A percentile compares a stretch with the other conserved stretches of the same genome.
phyloP scores from a whole-genome alignment of 768 basidiomycete species.

The Aureoboletus auriporus region DNA sequence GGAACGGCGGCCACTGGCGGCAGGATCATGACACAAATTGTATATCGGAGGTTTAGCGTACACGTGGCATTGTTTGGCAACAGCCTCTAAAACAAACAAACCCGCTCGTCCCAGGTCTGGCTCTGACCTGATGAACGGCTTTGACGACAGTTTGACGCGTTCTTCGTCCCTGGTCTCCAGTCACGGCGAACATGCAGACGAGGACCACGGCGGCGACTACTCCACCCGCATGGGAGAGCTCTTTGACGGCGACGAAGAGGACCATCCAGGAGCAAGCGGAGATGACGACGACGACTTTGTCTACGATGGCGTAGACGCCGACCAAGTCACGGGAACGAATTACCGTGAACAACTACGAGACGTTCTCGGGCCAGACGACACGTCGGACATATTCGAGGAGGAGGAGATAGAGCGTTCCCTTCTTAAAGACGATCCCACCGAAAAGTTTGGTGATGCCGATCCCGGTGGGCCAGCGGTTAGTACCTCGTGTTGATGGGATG shows the following conservation, averaged over 20 bases:
- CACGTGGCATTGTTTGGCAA: slow-evolving; percentile 29
- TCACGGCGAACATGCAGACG: slow-evolving; percentile 19
- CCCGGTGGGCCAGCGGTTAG: slow-evolving; percentile 31
- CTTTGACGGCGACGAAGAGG: slow-evolving; percentile 40
- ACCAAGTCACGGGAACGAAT: slow-evolving; percentile 38
- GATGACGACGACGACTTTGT: slow-evolving; percentile 65
- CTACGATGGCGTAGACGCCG: slow-evolving; percentile 68
- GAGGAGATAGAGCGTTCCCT: slow-evolving; percentile 46
- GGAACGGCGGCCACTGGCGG: slow-evolving; percentile 37
- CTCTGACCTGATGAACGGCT: slow-evolving; percentile 8
- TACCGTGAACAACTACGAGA: slow-evolving; percentile 71
- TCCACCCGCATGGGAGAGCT: slow-evolving; percentile 24
- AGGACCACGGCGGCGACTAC: slow-evolving; percentile 23
- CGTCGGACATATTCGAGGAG: slow-evolving; percentile 44
- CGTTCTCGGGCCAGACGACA: slow-evolving; percentile 63
- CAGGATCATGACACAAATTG: slow-evolving; percentile 25
- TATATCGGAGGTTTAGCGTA: slow-evolving; percentile 2
- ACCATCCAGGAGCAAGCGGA: slow-evolving; percentile 39
- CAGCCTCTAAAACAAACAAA: slow-evolving; percentile 24
- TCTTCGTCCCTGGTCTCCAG: slow-evolving; percentile 13
- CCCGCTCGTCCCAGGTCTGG: neutral
- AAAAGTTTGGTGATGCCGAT: slow-evolving; percentile 22
- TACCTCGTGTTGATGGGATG: slow-evolving; percentile 17
- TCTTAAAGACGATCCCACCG: slow-evolving; percentile 35
- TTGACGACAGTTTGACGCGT: neutral